Percentiles rank a stretch among this genome's conserved stretches.
These are phyloP conservation scores for Moesziomyces parantarcticus DNA, from an alignment of 1,284 basidiomycete genomes.

Conservation along the genomic window DNA sequence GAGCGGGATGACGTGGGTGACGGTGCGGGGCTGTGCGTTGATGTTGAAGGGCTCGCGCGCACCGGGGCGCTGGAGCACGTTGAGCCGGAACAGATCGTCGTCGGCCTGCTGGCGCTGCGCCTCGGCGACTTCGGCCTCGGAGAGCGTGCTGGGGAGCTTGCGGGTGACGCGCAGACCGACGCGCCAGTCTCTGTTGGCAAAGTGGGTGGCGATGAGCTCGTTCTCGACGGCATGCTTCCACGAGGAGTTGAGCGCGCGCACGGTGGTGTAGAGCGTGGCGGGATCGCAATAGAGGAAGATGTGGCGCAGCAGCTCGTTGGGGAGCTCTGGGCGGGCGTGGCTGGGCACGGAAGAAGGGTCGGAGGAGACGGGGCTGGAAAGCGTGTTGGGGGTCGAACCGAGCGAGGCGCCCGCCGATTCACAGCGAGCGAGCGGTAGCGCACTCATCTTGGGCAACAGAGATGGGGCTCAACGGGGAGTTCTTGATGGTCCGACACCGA, in stretches of 20 bases:
- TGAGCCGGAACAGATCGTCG: slow-evolving; percentile 37
- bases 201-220: slow-evolving; percentile 48
- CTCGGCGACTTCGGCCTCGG: slow-evolving; percentile 21
- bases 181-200: slow-evolving; percentile 52
- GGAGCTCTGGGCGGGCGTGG: slow-evolving; percentile 31
- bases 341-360: slow-evolving; percentile 27
- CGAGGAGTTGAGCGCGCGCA: slow-evolving; percentile 48
- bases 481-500: no score
- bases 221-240: slow-evolving; percentile 58
- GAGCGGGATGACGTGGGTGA: slow-evolving; percentile 57
- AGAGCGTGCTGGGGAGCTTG: slow-evolving; percentile 36
- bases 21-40: slow-evolving; percentile 32
- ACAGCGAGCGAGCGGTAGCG: slow-evolving; percentile 26
- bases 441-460: slow-evolving; percentile 37
- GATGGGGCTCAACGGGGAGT: no score
- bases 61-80: slow-evolving; percentile 41
- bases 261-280: slow-evolving; percentile 56
- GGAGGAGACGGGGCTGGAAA: slow-evolving; percentile 19
- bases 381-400: slow-evolving; percentile 16
- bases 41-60: slow-evolving; percentile 41
- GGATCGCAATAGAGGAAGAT: slow-evolving; percentile 63
- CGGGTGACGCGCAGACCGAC: slow-evolving; percentile 55
- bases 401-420: slow-evolving; percentile 31
- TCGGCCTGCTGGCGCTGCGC: slow-evolving; percentile 35
- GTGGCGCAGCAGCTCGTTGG: slow-evolving; percentile 55